Conservation (phyloP, 345 rosid species). For the Gossypium rotundifolium region DNA sequence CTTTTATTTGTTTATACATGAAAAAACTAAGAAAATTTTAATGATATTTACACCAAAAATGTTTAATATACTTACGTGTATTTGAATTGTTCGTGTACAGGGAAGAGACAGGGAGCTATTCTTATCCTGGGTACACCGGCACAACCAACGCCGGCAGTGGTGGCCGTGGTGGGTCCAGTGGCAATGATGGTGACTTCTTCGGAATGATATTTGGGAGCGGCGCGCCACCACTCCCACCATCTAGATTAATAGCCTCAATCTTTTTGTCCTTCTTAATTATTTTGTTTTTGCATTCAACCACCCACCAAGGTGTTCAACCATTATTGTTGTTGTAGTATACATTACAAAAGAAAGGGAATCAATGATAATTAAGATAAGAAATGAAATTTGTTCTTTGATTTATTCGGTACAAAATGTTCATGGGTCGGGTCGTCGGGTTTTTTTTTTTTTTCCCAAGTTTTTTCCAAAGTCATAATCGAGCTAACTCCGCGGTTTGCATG, state of each 20-base stretch:
- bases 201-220: conserved; percentile 70
- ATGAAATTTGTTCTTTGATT: neutral
- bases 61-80: no score
- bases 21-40: no score
- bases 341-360: conserved; percentile 1
- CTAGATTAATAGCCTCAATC: conserved; percentile 17
- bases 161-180: conserved; percentile 21
- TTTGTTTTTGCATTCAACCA: conserved; percentile 29
- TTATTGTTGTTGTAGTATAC: conserved; percentile 29
- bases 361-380: neutral
- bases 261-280: conserved; percentile 39
- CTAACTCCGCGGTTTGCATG: no score
- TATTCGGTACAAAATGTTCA: neutral
- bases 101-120: conserved; percentile 37
- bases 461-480: no score
- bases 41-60: no score
- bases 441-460: no score
- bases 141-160: conserved; percentile 25
- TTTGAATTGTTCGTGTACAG: conserved; percentile 21
- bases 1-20: no score
- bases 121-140: conserved; percentile 43
- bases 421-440: no score
- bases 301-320: conserved; percentile 22
- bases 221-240: conserved; percentile 24
- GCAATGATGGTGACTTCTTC: conserved; percentile 32